Conservation (phyloP, 345 rosid species). For the Populus nigra region DNA sequence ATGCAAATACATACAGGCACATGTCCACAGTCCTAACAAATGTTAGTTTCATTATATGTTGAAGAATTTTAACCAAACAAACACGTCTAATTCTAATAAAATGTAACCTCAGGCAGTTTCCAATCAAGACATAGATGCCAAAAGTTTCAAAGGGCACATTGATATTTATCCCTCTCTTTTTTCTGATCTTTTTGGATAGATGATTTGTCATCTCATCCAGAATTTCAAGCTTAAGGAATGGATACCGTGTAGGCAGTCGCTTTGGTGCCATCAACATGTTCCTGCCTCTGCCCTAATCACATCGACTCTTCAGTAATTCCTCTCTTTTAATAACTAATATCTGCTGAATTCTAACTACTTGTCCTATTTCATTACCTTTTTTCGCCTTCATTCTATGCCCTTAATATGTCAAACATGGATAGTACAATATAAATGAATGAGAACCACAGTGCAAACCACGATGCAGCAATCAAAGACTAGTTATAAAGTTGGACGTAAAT, state of each 20-base stretch:
- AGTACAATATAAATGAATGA: not conserved
- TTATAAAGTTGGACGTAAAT: conserved; percentile 5
- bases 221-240: not conserved
- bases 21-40: not conserved
- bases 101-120: not conserved
- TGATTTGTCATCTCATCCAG: not conserved
- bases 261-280: not conserved
- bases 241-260: not conserved
- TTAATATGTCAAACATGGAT: not conserved
- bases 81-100: not conserved
- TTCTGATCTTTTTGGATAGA: not conserved
- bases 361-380: not conserved
- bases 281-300: not conserved
- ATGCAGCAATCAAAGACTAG: not conserved
- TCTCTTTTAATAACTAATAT: not conserved
- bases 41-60: not conserved
- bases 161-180: not conserved
- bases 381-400: not conserved
- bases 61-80: not conserved
- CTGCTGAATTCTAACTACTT: not conserved
- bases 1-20: conserved; percentile 9
- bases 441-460: not conserved
- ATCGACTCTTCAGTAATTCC: not conserved
- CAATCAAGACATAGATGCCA: not conserved
- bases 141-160: not conserved